Conservation (phyloP, 441 rosid species). For the Melastoma candidum region DNA sequence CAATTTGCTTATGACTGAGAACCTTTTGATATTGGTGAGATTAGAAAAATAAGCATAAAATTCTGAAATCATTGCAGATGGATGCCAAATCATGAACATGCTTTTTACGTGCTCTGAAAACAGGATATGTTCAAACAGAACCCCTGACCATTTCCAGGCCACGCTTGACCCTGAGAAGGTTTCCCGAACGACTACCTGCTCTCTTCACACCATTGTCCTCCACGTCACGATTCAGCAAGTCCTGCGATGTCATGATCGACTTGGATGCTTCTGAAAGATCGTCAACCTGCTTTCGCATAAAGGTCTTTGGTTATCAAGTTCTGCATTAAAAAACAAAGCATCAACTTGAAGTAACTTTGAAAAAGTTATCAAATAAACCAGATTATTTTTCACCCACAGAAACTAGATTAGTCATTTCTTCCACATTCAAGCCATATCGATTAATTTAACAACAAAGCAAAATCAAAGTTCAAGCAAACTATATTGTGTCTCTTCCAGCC, state of each 20-base stretch:
- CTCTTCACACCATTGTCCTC: conserved; percentile 40
- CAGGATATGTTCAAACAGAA: conserved; percentile 68
- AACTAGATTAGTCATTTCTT: too few species aligned
- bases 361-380: too few species aligned
- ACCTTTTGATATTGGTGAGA: too few species aligned
- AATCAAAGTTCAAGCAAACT: too few species aligned
- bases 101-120: conserved; percentile 42
- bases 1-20: too few species aligned
- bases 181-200: conserved; percentile 85
- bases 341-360: neutral
- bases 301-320: neutral
- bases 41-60: neutral
- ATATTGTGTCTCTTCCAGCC: too few species aligned
- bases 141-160: conserved; percentile 85
- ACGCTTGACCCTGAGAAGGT: conserved; percentile 87
- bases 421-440: too few species aligned
- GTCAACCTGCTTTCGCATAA: conserved; percentile 38
- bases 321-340: too few species aligned
- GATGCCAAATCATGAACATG: neutral
- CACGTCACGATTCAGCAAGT: conserved; percentile 50
- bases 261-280: conserved; percentile 73
- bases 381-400: too few species aligned
- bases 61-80: neutral
- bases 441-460: too few species aligned
- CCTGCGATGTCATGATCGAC: conserved; percentile 42